Base-by-base conservation (phyloP, 148 eudicot genomes). In the Arctostaphylos glauca region DNA sequence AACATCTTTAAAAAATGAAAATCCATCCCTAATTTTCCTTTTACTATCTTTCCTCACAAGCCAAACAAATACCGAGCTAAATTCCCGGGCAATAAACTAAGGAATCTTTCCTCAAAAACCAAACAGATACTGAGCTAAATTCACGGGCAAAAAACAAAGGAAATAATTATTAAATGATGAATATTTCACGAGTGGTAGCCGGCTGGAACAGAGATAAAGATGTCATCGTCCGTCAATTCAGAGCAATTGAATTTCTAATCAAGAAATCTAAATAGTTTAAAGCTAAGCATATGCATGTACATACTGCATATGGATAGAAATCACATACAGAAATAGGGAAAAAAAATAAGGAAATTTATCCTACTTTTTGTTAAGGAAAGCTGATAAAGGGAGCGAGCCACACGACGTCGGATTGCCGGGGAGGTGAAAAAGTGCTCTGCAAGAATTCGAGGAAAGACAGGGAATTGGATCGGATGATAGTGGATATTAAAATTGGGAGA, bases 41-140 rank as follows among this genome's bases (percentile, higher is more conserved):
- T 74, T 46, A 25, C 76, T 25, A 41, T 74, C 38, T 74, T 74
- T 74, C n/a, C 21, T n/a, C 38, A 74, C 49, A 19, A 74, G n/a
- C 55, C 77, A 47, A 49, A 21, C 55, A 74, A 23, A 19, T 5
- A 31, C 43, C 44, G 21, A 16, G 50, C 50, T 44, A 5, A 43
- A 44, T 46, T 72, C 2, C 5, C 13, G 47, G 5, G 38, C 38
- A 31, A 31, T 31, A 0, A 31, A 31, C 38, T 31, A 31, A 31
- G 38, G 38, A 31, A 41, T 74, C 38, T 74, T 74, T 74, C n/a
- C 21, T n/a, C 38, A 74, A 9, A 19, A 74, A 49, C 55, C 77
- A 47, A 49, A 21, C 55, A 74, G 53, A 19, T 5, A 31, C 43
- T 72, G 21, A 44, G 23, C 50, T 44, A 5, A 43, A 44, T 46